A percentile compares a stretch with the other conserved stretches of the same genome.
phyloP scores from a whole-genome alignment of 352 stramenopile species.

The Pythium graminicola region DNA sequence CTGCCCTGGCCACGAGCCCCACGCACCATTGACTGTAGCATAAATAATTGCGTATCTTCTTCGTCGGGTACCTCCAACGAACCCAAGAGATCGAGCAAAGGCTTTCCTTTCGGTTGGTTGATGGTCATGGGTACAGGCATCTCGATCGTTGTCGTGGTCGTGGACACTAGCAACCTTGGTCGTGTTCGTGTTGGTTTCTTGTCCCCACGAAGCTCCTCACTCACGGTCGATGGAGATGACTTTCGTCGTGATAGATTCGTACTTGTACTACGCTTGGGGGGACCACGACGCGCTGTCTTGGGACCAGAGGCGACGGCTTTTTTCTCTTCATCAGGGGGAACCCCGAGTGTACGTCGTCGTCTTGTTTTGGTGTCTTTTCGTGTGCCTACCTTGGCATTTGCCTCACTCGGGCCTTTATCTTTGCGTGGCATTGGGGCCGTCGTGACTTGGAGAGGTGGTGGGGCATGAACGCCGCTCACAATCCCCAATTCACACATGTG shows the following conservation, averaged over 20 bases:
- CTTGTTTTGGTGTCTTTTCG: constrained; percentile 7
- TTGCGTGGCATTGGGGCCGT: not conserved
- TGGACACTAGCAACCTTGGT: not conserved
- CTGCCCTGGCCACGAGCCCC: not conserved
- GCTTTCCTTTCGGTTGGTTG: not conserved
- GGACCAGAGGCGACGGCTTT: not conserved
- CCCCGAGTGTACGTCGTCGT: not conserved
- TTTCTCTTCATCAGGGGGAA: not conserved
- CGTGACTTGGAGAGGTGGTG: too few relatives aligned
- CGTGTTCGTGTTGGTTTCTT: not conserved
- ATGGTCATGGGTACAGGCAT: not conserved
- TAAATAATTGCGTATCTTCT: constrained; percentile 20
- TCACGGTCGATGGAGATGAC: constrained; percentile 4
- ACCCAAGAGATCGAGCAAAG: constrained; percentile 10
- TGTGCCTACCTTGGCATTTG: not conserved
- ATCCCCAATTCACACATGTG: constrained; percentile 33
- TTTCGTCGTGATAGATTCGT: constrained; percentile 15
- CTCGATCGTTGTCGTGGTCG: not conserved
- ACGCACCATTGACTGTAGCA: constrained; percentile 17
- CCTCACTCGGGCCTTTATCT: too few relatives aligned
- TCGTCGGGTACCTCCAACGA: constrained; percentile 17
- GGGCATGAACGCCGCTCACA: constrained; percentile 2
- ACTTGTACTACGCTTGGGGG: not conserved
- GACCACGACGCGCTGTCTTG: not conserved
- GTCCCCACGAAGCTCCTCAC: not conserved